These are phyloP conservation scores for Alternaria rosae DNA, from an alignment of 2,329 filamentous ascomycete genomes.

Conservation along the genomic window DNA sequence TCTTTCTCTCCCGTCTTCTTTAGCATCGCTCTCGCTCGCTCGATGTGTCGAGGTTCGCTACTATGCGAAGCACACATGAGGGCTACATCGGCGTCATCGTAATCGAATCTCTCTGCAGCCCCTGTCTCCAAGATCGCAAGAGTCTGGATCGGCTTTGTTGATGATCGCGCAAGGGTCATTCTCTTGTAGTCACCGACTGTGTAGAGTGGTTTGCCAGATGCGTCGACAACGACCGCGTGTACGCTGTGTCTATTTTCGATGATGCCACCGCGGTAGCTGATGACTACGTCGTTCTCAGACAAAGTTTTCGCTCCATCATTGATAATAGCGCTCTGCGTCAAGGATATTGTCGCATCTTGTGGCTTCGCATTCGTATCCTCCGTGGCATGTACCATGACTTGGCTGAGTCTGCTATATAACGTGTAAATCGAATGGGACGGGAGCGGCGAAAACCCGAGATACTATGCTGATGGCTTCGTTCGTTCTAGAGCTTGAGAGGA, in stretches of 20 bases:
- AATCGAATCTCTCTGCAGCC: background rate
- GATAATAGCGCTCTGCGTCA: background rate
- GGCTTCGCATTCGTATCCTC: background rate
- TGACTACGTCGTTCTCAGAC: background rate
- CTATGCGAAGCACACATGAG: constrained; percentile 4
- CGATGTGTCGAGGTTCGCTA: background rate
- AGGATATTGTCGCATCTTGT: background rate
- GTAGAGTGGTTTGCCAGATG: background rate
- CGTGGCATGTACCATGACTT: background rate
- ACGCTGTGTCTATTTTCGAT: background rate
- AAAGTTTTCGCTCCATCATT: accelerated
- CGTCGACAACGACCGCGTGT: background rate
- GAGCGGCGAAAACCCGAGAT: no score
- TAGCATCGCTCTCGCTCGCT: background rate
- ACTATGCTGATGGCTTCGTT: background rate
- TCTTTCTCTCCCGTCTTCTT: background rate
- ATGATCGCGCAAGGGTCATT: background rate
- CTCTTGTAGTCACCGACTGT: background rate
- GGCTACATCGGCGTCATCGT: background rate
- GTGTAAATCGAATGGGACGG: background rate
- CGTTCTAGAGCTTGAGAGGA: background rate
- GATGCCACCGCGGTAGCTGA: background rate
- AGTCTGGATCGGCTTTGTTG: background rate
- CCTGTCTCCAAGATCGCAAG: background rate
- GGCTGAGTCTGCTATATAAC: background rate